Evolutionary conservation across 2,329 filamentous ascomycete genomes (phyloP).

Genomic region (Cercospora sesami): DNA sequence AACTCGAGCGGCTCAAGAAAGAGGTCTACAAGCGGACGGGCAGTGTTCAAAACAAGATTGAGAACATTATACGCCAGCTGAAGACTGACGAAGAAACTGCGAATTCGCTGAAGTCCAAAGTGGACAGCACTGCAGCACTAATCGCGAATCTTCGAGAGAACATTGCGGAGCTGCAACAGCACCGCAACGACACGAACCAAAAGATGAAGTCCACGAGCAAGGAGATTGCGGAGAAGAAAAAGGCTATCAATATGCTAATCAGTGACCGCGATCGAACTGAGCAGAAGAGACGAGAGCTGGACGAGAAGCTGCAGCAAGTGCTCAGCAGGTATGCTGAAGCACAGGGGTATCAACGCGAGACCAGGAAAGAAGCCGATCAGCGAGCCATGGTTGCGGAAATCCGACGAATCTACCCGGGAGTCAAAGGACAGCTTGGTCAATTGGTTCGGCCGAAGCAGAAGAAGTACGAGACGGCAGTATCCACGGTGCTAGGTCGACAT

Average conservation of each 20-base stretch:
- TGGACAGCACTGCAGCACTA: conserved; percentile 73
- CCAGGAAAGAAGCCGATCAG: conserved; percentile 72
- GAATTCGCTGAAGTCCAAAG: conserved; percentile 83
- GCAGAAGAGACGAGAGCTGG: conserved; percentile 80
- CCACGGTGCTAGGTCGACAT: conserved; percentile 85
- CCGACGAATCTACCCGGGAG: conserved; percentile 87
- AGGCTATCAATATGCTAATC: conserved; percentile 79
- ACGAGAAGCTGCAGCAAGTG: conserved; percentile 85
- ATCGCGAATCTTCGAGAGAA: conserved; percentile 74
- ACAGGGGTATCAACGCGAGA: conserved; percentile 81
- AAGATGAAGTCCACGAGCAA: conserved; percentile 64
- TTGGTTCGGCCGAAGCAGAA: conserved; percentile 96
- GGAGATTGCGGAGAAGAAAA: conserved; percentile 86
- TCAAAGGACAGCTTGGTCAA: conserved; percentile 85
- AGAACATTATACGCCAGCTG: conserved; percentile 81
- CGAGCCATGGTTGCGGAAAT: conserved; percentile 83
- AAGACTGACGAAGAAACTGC: conserved; percentile 91
- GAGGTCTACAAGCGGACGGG: conserved; percentile 83
- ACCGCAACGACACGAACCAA: conserved; percentile 63
- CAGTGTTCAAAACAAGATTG: conserved; percentile 76
- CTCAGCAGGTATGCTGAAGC: conserved; percentile 79
- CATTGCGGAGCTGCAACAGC: conserved; percentile 65
- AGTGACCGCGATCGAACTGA: conserved; percentile 80
- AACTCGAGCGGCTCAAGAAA: conserved; percentile 81
- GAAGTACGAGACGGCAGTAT: conserved; percentile 91